phyloP scores from a whole-genome alignment of 176 grass and related monocot species.

The Zoysia japonica region DNA sequence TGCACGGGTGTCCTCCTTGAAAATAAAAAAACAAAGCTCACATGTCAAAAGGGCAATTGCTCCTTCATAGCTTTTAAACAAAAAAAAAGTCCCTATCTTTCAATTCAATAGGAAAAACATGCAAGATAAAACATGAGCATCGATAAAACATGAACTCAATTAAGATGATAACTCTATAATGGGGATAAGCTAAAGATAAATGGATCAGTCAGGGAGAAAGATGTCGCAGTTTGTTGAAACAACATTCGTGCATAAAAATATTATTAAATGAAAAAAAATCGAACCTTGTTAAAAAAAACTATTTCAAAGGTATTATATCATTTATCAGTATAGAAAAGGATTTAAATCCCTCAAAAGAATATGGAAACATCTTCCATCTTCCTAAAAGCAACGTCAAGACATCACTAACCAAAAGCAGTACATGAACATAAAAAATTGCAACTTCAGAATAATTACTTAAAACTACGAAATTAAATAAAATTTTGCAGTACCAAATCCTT shows the following conservation, averaged over 20 bases:
- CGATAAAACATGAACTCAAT: not conserved
- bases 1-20: conserved; percentile 59
- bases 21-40: conserved; percentile 22
- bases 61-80: not conserved
- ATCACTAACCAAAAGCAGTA: not conserved
- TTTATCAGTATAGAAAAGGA: conserved; percentile 12
- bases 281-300: not conserved
- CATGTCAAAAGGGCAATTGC: conserved; percentile 23
- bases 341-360: not conserved
- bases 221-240: not conserved
- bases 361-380: not conserved
- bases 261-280: not conserved
- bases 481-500: too few relatives aligned
- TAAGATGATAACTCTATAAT: not conserved
- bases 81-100: not conserved
- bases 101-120: conserved; percentile 1
- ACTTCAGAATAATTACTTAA: too few relatives aligned
- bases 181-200: not conserved
- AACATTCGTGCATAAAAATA: not conserved
- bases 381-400: not conserved
- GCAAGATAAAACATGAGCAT: not conserved
- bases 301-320: not conserved
- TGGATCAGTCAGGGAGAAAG: not conserved
- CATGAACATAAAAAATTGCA: too few relatives aligned
- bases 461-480: too few relatives aligned